A percentile compares a stretch with the other conserved stretches of the same genome.
These are phyloP conservation scores for Oryza glaberrima DNA, from an alignment of 176 grass and related monocot genomes.

Conservation along the genomic window DNA sequence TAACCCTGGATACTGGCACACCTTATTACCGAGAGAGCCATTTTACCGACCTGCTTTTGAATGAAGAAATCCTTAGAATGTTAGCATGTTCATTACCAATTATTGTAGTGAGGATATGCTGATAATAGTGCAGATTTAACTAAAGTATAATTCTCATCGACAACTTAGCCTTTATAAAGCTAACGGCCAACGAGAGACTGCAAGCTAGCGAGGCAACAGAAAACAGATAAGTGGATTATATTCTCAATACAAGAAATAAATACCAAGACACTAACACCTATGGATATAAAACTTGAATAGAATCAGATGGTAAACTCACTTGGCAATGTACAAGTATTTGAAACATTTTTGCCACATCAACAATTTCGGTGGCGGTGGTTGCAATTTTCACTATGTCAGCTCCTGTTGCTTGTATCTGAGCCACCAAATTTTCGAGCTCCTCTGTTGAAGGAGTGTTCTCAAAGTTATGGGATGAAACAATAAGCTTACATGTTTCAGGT, in stretches of 20 bases:
- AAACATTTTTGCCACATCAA: conserved; percentile 88
- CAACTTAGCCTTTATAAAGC: not conserved
- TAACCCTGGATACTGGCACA: not conserved
- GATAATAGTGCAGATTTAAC: conserved; percentile 12
- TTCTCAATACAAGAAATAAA: not conserved
- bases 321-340: conserved; percentile 74
- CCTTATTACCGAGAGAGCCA: not conserved
- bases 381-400: conserved; percentile 96
- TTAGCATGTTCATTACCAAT: not conserved
- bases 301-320: conserved; percentile 47
- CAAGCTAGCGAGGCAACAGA: not conserved
- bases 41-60: not conserved
- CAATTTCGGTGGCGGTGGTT: conserved; percentile 86
- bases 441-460: conserved; percentile 77
- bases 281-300: conserved; percentile 8
- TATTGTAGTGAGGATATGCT: not conserved
- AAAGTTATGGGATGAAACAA: conserved; percentile 94
- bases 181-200: not conserved
- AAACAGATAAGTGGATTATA: not conserved
- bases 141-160: conserved; percentile 14
- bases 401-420: conserved; percentile 74
- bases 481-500: conserved; percentile 82
- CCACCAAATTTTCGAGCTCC: conserved; percentile 68
- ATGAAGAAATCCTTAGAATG: conserved; percentile 3
- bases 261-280: not conserved